phyloP scores from a whole-genome alignment of 257 asterid species.

The Forsythia suspensa region DNA sequence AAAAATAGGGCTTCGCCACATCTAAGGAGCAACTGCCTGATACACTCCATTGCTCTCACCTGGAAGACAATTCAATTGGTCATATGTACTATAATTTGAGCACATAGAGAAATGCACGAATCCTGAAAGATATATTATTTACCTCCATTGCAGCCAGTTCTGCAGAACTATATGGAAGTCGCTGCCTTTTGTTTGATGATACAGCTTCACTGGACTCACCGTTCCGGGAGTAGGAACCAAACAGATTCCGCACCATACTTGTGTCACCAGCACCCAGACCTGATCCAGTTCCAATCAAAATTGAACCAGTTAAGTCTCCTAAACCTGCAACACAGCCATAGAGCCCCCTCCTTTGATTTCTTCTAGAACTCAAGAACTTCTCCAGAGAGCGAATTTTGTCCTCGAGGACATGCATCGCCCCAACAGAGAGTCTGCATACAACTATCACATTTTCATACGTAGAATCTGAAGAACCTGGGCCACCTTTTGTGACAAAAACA shows the following conservation, averaged over 20 bases:
- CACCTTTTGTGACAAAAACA: slow-evolving; percentile 70
- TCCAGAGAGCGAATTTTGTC: slow-evolving; percentile 90
- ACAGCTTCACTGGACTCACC: slow-evolving; percentile 60
- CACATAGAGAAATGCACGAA: slow-evolving; percentile 21
- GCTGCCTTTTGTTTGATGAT: slow-evolving; percentile 70
- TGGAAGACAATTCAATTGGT: slow-evolving; percentile 33
- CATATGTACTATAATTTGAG: slow-evolving; percentile 21
- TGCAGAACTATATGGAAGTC: slow-evolving; percentile 82
- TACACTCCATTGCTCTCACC: slow-evolving; percentile 98
- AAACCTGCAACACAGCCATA: slow-evolving; percentile 95
- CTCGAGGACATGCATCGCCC: slow-evolving; percentile 81
- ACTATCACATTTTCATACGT: slow-evolving; percentile 60
- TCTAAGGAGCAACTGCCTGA: slow-evolving; percentile 93
- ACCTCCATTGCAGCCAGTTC: slow-evolving; percentile 99
- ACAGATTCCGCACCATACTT: slow-evolving; percentile 77
- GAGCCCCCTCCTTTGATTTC: slow-evolving; percentile 87
- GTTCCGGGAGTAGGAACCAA: slow-evolving; percentile 74
- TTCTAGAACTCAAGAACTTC: slow-evolving; percentile 82
- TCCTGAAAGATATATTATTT: slow-evolving; percentile 11
- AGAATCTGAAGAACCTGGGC: slow-evolving; percentile 48
- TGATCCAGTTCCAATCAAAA: slow-evolving; percentile 74
- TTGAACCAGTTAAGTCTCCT: slow-evolving; percentile 88
- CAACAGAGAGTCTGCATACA: slow-evolving; percentile 72
- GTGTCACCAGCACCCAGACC: slow-evolving; percentile 77
- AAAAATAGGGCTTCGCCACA: slow-evolving; percentile 85